A percentile compares a stretch with the other conserved stretches of the same genome.
These are phyloP conservation scores for Oryza meridionalis DNA, from an alignment of 176 grass and related monocot species.

Conservation along the genomic window DNA sequence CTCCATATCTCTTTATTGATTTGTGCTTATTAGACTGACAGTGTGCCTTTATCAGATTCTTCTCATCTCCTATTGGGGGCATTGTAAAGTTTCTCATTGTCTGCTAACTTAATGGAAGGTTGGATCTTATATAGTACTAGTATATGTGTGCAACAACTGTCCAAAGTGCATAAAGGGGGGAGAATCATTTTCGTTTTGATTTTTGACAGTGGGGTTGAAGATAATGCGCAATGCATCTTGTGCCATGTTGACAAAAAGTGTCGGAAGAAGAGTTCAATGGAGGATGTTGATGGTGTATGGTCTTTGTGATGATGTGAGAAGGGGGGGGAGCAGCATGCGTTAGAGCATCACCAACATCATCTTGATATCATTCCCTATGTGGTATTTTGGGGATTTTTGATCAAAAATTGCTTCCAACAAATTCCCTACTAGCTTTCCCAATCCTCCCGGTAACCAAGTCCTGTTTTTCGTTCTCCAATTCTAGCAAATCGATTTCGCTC, in stretches of 20 bases:
- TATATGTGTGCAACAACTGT: not conserved
- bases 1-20: conserved; percentile 27
- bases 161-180: not conserved
- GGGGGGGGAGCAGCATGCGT: not conserved
- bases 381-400: too few species aligned
- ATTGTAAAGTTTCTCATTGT: conserved; percentile 33
- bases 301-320: too few species aligned
- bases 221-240: not conserved
- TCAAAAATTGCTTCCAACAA: too few species aligned
- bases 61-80: not conserved
- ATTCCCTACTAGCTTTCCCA: too few species aligned
- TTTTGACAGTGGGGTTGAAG: not conserved
- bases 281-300: too few species aligned
- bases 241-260: not conserved
- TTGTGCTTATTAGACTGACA: conserved; percentile 27
- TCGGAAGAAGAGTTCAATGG: not conserved
- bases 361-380: too few species aligned
- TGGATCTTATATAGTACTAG: not conserved
- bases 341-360: too few species aligned
- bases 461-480: too few species aligned
- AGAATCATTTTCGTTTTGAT: not conserved
- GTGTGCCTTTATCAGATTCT: conserved; percentile 21
- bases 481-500: too few species aligned
- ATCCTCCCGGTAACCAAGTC: too few species aligned
- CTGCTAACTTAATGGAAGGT: conserved; percentile 12